phyloP scores from a whole-genome alignment of 208 protist genomes.

The Novymonas esmeraldas region DNA sequence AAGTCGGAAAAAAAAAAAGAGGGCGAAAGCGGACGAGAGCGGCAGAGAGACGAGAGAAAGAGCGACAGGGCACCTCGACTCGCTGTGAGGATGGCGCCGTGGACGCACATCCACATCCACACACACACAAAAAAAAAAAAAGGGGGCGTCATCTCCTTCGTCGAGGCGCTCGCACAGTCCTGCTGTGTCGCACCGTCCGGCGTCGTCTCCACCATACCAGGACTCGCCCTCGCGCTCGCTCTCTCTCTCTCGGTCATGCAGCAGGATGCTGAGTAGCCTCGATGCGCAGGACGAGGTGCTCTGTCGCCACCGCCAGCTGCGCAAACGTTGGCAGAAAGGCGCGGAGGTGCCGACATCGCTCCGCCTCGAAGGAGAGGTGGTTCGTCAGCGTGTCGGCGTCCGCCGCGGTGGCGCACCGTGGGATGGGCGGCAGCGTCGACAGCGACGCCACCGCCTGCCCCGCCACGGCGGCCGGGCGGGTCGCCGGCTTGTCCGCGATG shows the following conservation, averaged over 20 bases:
- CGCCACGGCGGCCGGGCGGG: background rate
- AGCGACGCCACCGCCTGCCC: background rate
- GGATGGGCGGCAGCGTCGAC: slow-evolving; percentile 18
- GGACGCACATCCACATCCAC: no score
- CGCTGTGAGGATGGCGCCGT: no score
- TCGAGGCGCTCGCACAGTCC: no score
- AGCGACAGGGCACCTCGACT: no score
- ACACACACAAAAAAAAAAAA: no score
- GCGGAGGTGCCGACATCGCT: slow-evolving; percentile 53
- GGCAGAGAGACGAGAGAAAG: no score
- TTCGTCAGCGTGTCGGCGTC: slow-evolving; percentile 44
- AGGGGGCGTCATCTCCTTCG: no score
- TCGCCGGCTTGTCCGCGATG: slow-evolving; percentile 22
- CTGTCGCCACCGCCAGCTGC: slow-evolving; percentile 73
- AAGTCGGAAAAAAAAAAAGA: no score
- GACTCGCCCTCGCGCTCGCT: no score
- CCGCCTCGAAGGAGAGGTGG: slow-evolving; percentile 66
- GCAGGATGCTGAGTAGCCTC: slow-evolving; percentile 4
- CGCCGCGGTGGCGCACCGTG: slow-evolving; percentile 56
- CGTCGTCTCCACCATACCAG: no score
- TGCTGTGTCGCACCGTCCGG: no score
- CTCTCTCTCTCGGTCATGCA: background rate
- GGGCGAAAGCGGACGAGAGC: no score
- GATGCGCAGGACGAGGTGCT: slow-evolving; percentile 56
- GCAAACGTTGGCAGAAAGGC: slow-evolving; percentile 85